phyloP scores from a whole-genome alignment of 2,329 filamentous ascomycete species.

The Trichoderma simmonsii region DNA sequence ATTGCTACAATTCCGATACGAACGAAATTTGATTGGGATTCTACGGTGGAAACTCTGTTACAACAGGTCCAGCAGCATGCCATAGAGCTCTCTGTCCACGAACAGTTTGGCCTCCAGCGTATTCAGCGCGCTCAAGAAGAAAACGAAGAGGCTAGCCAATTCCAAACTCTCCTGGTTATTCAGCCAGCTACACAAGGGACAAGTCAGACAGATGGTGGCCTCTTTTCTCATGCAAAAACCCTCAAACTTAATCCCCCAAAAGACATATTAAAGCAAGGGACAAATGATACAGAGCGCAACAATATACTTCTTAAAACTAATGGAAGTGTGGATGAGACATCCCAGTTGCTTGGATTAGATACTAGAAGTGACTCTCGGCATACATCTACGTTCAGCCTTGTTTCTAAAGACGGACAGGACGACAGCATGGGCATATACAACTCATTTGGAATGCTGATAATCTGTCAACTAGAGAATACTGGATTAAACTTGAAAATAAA shows the following conservation, averaged over 20 bases:
- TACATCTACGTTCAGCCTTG: not conserved
- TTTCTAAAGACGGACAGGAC: constrained; percentile 4
- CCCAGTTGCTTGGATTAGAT: not conserved
- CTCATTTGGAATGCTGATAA: constrained; percentile 11
- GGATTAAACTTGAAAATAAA: not conserved
- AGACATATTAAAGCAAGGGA: not conserved
- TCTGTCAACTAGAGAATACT: not conserved
- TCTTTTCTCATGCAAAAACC: not conserved
- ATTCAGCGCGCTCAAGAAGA: constrained; percentile 25
- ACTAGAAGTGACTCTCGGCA: not conserved
- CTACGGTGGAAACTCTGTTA: constrained; percentile 15
- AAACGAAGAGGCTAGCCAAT: constrained; percentile 19
- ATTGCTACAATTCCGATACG: constrained; percentile 21
- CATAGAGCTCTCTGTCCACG: constrained; percentile 26
- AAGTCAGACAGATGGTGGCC: not conserved
- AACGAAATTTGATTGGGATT: constrained; percentile 6
- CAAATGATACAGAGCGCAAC: not conserved
- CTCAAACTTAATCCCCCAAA: not conserved
- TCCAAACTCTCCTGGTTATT: constrained; percentile 20
- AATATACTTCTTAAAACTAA: not conserved
- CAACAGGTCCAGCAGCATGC: constrained; percentile 25
- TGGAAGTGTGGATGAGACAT: not conserved
- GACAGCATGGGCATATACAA: not conserved
- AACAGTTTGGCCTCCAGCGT: constrained; percentile 30
- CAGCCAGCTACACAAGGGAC: not conserved